Percentiles rank a stretch among this genome's conserved stretches.
These are phyloP conservation scores for Pichia nakasei DNA, from an alignment of 805 yeast genomes.

Conservation along the genomic window DNA sequence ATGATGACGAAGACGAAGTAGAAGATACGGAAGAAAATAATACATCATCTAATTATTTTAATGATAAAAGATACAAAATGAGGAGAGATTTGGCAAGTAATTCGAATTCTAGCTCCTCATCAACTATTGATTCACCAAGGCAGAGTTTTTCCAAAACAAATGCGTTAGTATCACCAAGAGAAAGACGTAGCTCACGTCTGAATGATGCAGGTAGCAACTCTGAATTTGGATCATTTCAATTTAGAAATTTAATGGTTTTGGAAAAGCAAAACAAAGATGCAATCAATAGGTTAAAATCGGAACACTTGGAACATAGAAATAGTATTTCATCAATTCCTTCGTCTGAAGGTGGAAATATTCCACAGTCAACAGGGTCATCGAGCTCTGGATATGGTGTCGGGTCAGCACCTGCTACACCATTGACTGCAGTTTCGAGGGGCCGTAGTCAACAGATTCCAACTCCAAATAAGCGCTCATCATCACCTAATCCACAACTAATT, in stretches of 20 bases:
- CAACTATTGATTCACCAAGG: constrained; percentile 23
- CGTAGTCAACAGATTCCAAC: constrained; percentile 13
- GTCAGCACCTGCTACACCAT: constrained; percentile 22
- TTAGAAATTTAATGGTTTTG: constrained; percentile 78
- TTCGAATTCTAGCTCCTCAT: constrained; percentile 18
- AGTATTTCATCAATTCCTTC: constrained; percentile 37
- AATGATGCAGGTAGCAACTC: constrained; percentile 49
- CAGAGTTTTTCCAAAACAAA: constrained; percentile 20
- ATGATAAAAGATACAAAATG: neutral
- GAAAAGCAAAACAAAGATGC: constrained; percentile 93
- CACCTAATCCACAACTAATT: constrained; percentile 20
- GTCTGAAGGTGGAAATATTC: constrained; percentile 28
- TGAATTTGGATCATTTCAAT: constrained; percentile 90
- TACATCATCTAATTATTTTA: neutral
- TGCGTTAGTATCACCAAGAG: constrained; percentile 39
- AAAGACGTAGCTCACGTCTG: constrained; percentile 63
- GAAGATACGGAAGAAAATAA: neutral
- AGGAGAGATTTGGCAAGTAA: neutral
- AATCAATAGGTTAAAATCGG: constrained; percentile 76
- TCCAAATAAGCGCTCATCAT: constrained; percentile 23
- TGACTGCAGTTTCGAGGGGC: constrained; percentile 13
- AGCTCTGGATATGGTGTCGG: constrained; percentile 9
- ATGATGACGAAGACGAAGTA: constrained; percentile 1
- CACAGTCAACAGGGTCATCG: constrained; percentile 13
- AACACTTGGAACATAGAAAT: constrained; percentile 54